phyloP scores from a whole-genome alignment of 2,329 filamentous ascomycete genomes.

The Claviceps paspali region DNA sequence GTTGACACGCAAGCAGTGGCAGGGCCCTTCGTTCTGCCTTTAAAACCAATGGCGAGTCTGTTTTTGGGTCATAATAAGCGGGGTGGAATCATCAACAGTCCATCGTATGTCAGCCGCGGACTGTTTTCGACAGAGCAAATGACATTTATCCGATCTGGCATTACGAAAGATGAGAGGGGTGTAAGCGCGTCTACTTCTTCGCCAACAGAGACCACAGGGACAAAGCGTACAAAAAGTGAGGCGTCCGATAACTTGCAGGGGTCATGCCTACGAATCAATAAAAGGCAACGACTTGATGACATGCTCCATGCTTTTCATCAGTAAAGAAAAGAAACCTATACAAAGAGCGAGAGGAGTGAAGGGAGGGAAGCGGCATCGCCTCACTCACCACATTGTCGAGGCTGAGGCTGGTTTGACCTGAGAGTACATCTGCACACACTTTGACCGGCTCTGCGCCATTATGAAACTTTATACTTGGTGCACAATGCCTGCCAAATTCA shows the following conservation, averaged over 20 bases:
- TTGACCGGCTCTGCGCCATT: too few species aligned
- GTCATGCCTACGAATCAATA: constrained; percentile 14
- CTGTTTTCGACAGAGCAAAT: constrained; percentile 18
- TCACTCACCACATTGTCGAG: too few species aligned
- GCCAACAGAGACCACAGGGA: constrained; percentile 6
- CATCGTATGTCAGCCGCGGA: constrained; percentile 21
- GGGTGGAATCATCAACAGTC: constrained; percentile 18
- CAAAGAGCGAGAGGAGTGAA: neutral
- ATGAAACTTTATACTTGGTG: too few species aligned
- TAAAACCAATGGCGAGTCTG: constrained; percentile 22
- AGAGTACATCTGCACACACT: too few species aligned
- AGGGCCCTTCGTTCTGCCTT: constrained; percentile 23
- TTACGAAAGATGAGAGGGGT: constrained; percentile 2
- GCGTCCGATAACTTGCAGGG: constrained; percentile 8
- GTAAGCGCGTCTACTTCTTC: neutral
- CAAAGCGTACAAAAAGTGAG: constrained; percentile 3
- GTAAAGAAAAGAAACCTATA: neutral
- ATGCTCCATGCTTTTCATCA: constrained; percentile 13
- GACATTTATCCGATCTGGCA: constrained; percentile 17
- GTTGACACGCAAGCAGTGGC: constrained; percentile 16
- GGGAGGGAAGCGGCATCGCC: too few species aligned
- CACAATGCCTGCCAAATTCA: too few species aligned
- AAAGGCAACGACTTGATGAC: constrained; percentile 20
- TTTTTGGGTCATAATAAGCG: constrained; percentile 22
- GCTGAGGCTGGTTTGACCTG: too few species aligned